Base-by-base conservation (phyloP, 768 basidiomycete species). In the Fomitopsis serialis region DNA sequence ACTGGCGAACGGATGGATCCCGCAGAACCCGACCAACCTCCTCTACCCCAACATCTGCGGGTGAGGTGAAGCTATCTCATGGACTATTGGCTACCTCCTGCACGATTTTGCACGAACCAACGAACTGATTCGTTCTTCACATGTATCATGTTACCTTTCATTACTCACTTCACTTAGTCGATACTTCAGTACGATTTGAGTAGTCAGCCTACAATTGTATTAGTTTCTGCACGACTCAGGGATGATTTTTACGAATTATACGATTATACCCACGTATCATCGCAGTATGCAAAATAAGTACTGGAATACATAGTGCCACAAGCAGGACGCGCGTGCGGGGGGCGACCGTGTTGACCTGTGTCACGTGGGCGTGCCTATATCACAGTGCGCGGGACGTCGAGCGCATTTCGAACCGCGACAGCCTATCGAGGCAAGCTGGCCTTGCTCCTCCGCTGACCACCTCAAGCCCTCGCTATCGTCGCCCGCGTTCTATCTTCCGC, bases 1-100 rank as follows among this genome's bases (percentile, higher is more conserved):
- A 37, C 73, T 95, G 32, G 67, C 73, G 12, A 77, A 84, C 55
- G 92, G 92, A 21, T 94, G 89, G 90, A 94, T 96, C 64, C 92
- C 93, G 9, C 66, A 75, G 56, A 66, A 77, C 65, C 79, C 82
- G 1, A 74, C 76, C 9, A 36, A 76, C 36, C 66, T 72, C 48
- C 61, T 71, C 61, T 90, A 80, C 68, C 86, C 84, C 15, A 77
- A 72, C 58, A 86, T 87, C 51, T 95, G 88, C 57, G 37, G 37
- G 6, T 40, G 15, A 40, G 37, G 21, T 23, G 10, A 17, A 11
- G 44, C 22, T 22, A 8, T 25, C 21, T 27, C 29, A 32, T 11
- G 5, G 29, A 32, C n/a, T n/a, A n/a, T n/a, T n/a, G n/a, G n/a
- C n/a, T n/a, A n/a, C n/a, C n/a, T n/a, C n/a, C n/a, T n/a, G n/a